phyloP scores from a whole-genome alignment of 352 stramenopile genomes.

The Peronospora tabacina region DNA sequence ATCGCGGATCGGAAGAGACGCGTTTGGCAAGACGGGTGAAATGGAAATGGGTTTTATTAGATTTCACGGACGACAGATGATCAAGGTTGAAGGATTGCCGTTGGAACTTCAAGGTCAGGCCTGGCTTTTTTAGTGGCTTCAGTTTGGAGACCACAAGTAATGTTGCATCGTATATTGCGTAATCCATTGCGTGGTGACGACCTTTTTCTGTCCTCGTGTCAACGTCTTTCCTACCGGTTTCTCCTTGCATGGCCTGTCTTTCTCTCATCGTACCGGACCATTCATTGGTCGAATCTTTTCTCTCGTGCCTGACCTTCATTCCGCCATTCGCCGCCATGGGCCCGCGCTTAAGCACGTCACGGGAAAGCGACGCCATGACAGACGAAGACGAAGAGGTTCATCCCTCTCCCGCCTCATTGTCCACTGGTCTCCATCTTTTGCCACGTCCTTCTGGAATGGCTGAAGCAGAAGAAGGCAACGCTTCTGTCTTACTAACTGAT shows the following conservation, averaged over 20 bases:
- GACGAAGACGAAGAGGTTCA: not conserved
- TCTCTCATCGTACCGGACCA: not conserved
- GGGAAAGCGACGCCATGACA: slow-evolving; percentile 20
- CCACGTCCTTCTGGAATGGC: slow-evolving; percentile 8
- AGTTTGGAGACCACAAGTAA: too few relatives aligned
- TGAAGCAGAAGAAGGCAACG: slow-evolving; percentile 10
- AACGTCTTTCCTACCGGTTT: not conserved
- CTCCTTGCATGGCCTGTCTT: too few relatives aligned
- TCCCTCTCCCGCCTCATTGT: not conserved
- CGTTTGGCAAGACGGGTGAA: too few relatives aligned
- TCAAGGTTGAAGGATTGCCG: too few relatives aligned
- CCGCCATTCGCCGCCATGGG: slow-evolving; percentile 19
- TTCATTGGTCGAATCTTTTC: slow-evolving; percentile 4
- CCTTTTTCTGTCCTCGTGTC: too few relatives aligned
- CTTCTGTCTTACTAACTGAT: slow-evolving; percentile 11
- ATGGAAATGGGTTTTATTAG: too few relatives aligned
- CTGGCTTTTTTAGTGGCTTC: too few relatives aligned
- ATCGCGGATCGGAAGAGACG: too few relatives aligned
- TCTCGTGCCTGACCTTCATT: not conserved
- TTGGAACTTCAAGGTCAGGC: too few relatives aligned
- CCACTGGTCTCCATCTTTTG: slow-evolving; percentile 1
- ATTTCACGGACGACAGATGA: too few relatives aligned
- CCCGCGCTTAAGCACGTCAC: slow-evolving; percentile 25
- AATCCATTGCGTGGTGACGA: too few relatives aligned
- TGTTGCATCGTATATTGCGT: too few relatives aligned